Evolutionary conservation across 2,329 filamentous ascomycete genomes (phyloP), one percentile per base, ranked within the genome.

Genomic region (Colletotrichum karsti): DNA sequence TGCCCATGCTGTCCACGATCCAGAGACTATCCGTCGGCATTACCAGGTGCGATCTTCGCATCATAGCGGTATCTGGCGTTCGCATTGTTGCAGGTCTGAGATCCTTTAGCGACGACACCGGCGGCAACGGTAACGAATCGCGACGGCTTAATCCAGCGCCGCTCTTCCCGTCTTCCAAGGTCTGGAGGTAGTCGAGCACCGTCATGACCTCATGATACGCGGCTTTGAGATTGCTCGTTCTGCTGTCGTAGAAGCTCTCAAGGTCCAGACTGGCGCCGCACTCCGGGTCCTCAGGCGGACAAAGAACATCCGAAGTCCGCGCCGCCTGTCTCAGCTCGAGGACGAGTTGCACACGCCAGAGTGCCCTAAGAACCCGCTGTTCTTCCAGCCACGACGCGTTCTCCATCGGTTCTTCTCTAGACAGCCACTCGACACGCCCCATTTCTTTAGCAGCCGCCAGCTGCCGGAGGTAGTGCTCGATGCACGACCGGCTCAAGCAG

Each of bases 141-240:
- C 8, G 33, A 12, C n/a, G n/a, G 15, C 33, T 13, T 9, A 35
- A 35, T 7, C 12, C 10, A 35, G 33, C 18, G 22, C 8, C 0
- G 7, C 13, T 37, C 30, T 7, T 3, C 10, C 1, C 0, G 18
- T n/a, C 1, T 20, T 22, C 18, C 1, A 53, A 0, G 3, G 22
- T 10, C 24, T 37, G 6, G 1, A 67, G 60, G 20, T 42, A 67
- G 12, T 64, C 60, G 3, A 64, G 2, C 4, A 53, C 64, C 5
- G 60, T 64, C 64, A 67, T 67, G 3, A 64, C 64, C 18, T 67
- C 64, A 15, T 67, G 60, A 8, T 58, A 28, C 7, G 64, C 64
- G 3, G 55, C 60, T 8, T 64, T 64, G 13, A 67, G 46, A 18
- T 67, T 67, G 18, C 53, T 67, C 3, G 30, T 64, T 8, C 35